Evolutionary conservation across 2,329 filamentous ascomycete genomes (phyloP), one percentile per base, ranked within the genome.

Genomic region (Hypoxylon sp.): DNA sequence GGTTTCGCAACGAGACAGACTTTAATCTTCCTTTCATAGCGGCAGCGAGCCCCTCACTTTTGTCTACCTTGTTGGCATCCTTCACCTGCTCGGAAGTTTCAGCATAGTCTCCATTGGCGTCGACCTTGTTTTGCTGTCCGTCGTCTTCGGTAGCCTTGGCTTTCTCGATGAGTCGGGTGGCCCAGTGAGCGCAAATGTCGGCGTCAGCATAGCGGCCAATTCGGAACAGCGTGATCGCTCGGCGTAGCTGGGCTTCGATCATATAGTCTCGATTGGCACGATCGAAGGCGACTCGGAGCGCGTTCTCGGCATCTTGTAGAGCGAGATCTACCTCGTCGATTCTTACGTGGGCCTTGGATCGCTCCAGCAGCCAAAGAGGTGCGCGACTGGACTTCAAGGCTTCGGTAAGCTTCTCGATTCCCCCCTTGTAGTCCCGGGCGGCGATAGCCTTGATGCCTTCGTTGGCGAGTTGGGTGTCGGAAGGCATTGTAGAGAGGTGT

Each of bases 341-440:
- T 51, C 89, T 82, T 38, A 90, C 80, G 67, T 91, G 87, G 27
- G 90, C 90, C 30, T 86, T 91, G 3, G 91, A 89, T 13, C 93
- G 90, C 60, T 88, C 85, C 57, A 94, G 83, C 56, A 93, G 87
- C 82, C 94, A 97, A 37, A 81, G 74, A 1, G 90, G 88, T 2
- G 89, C 90, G 27, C 76, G 76, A 0, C 87, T 84, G 8, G 78
- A 78, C 54, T 83, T 73, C 23, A 96, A 76, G 5, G 90, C 90
- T 27, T 75, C 71, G 5, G 87, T 88, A 57, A 88, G 87, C 62
- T 86, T 80, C 25, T 75, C 69, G 61, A 96, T 82, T 32, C 90
- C 91, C 35, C 79, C 76, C 4, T 79, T 73, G 70, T 84, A 93
- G 53, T 92, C 79, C 40, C 79, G 80, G 6, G 72, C 75, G 19